These are phyloP conservation scores for Lactifluus hygrophoroides DNA, from an alignment of 768 basidiomycete genomes.

Conservation along the genomic window DNA sequence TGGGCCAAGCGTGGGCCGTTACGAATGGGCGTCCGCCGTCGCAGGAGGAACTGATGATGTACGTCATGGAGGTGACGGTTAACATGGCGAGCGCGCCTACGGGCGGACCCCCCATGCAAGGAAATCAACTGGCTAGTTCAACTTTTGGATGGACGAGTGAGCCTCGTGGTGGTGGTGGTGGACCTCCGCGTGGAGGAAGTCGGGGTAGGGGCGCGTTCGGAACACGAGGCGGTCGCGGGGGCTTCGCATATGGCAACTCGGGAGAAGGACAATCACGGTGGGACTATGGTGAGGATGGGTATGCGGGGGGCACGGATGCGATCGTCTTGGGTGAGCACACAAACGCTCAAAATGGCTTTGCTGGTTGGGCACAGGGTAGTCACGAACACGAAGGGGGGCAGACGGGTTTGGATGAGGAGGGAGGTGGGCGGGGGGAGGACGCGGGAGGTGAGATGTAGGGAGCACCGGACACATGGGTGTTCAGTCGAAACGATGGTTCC, in stretches of 20 bases:
- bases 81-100: constrained; percentile 7
- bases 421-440: not conserved
- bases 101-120: not conserved
- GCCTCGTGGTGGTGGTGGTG: not conserved
- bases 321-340: constrained; percentile 48
- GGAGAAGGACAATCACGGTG: constrained; percentile 29
- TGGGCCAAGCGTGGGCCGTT: constrained; percentile 69
- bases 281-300: constrained; percentile 30
- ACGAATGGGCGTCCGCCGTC: constrained; percentile 62
- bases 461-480: constrained; percentile 66
- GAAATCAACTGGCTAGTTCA: constrained; percentile 1
- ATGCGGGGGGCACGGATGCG: constrained; percentile 42
- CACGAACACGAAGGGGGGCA: not conserved
- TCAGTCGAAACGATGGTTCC: constrained; percentile 36
- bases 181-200: constrained; percentile 27
- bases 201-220: constrained; percentile 32
- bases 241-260: constrained; percentile 37
- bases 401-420: constrained; percentile 5
- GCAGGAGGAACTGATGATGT: constrained; percentile 71
- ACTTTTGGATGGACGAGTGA: constrained; percentile 11
- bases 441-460: constrained; percentile 46
- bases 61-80: constrained; percentile 41
- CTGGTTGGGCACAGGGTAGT: constrained; percentile 17
- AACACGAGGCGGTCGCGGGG: constrained; percentile 27
- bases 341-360: constrained; percentile 14